A percentile compares a stretch with the other conserved stretches of the same genome.
Evolutionary conservation across 106 monocot species (phyloP).

Genomic region (Xerophyta viscosa): DNA sequence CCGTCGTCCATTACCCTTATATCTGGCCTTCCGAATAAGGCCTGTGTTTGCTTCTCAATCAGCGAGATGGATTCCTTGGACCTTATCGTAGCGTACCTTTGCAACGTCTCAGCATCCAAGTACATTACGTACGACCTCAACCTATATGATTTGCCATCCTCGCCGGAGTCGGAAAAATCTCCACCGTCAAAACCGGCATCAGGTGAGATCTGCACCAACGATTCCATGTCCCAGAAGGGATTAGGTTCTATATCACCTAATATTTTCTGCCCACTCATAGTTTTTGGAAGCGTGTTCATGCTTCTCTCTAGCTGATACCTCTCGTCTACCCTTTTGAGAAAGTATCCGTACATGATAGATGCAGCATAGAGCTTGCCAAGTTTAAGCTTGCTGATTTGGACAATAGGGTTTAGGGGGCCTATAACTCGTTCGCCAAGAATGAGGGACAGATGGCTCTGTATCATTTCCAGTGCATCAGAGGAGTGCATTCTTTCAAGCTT

Average conservation of each 20-base stretch:
- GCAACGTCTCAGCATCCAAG: conserved; percentile 88
- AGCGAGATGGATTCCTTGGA: conserved; percentile 73
- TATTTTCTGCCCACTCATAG: conserved; percentile 15
- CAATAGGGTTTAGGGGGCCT: conserved; percentile 54
- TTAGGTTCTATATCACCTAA: conserved; percentile 50
- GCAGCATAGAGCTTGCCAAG: conserved; percentile 98
- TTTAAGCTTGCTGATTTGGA: conserved; percentile 84
- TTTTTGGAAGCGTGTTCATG: conserved; percentile 64
- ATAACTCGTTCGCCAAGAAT: conserved; percentile 69
- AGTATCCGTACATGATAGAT: conserved; percentile 98
- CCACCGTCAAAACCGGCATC: conserved; percentile 28
- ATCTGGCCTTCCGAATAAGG: conserved; percentile 83
- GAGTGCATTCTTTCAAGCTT: conserved; percentile 75
- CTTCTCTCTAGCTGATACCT: conserved; percentile 80
- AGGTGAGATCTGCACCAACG: conserved; percentile 71
- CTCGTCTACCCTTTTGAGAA: conserved; percentile 87
- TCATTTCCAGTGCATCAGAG: conserved; percentile 82
- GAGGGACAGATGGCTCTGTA: conserved; percentile 69
- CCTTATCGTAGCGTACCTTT: conserved; percentile 83
- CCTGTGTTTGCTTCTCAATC: conserved; percentile 96
- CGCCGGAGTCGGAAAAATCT: conserved; percentile 11
- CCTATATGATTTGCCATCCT: conserved; percentile 19
- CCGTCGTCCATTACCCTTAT: conserved; percentile 71
- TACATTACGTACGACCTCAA: conserved; percentile 79
- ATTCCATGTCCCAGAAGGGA: conserved; percentile 88